Evolutionary conservation across 164 flowering plant genomes (phyloP).

Genomic region (Dillenia suffruticosa): DNA sequence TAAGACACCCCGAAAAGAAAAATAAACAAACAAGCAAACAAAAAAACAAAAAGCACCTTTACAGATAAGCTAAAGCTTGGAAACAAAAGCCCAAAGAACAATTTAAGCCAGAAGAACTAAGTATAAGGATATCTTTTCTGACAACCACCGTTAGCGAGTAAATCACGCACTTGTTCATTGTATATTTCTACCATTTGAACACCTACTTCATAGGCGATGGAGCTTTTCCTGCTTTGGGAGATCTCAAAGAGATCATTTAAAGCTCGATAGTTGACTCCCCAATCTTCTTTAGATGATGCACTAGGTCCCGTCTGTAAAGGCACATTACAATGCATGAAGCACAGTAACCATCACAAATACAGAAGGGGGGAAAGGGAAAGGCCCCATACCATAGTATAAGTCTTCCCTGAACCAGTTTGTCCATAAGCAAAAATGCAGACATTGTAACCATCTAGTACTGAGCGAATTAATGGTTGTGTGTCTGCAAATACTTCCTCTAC

Average conservation of each 20-base stretch:
- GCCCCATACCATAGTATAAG: conserved; percentile 78
- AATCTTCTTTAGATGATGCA: conserved; percentile 37
- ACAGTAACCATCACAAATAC: too few species aligned
- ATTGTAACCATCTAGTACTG: conserved; percentile 93
- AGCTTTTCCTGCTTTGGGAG: conserved; percentile 41
- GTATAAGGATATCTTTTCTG: conserved; percentile 69
- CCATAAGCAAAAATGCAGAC: conserved; percentile 98
- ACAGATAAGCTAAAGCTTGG: too few species aligned
- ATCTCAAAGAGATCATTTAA: conserved; percentile 59
- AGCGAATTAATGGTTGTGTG: conserved; percentile 84
- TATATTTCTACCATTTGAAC: conserved; percentile 82
- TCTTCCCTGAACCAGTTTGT: conserved; percentile 97
- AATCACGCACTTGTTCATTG: conserved; percentile 78
- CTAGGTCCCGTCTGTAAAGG: conserved; percentile 52
- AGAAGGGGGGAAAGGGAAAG: background rate
- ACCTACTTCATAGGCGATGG: conserved; percentile 45
- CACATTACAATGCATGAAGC: too few species aligned
- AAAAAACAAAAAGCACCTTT: background rate
- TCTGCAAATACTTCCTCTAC: conserved; percentile 89
- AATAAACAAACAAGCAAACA: background rate
- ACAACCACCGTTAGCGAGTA: conserved; percentile 36
- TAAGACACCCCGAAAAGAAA: background rate
- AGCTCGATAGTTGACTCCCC: conserved; percentile 79
- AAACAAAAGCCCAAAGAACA: background rate
- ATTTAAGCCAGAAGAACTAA: background rate